These are phyloP conservation scores for Phytophthora litchii DNA, from an alignment of 352 stramenopile genomes.

Conservation along the genomic window DNA sequence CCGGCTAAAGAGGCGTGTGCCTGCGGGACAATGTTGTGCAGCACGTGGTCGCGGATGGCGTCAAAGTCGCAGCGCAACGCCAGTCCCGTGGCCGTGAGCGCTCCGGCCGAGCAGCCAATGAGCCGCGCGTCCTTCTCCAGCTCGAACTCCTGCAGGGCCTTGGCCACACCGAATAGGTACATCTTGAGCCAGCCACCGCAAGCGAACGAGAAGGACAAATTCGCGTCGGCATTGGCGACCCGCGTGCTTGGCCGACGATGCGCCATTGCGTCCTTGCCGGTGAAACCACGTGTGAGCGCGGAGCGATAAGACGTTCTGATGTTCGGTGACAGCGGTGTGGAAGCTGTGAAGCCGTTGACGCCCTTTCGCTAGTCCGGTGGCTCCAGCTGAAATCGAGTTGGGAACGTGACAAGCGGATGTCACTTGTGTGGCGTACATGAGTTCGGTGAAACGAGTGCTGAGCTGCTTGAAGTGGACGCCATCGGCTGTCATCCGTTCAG, in stretches of 20 bases:
- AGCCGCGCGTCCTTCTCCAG: slow-evolving; percentile 62
- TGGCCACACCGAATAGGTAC: slow-evolving; percentile 89
- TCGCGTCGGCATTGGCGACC: slow-evolving; percentile 4
- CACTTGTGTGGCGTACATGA: slow-evolving; percentile 4
- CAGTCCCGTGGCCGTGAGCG: slow-evolving; percentile 71
- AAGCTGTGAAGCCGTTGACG: neutral
- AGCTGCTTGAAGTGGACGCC: neutral
- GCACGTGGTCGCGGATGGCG: slow-evolving; percentile 64
- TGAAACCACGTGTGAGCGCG: slow-evolving; percentile 21
- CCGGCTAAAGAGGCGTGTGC: slow-evolving; percentile 57
- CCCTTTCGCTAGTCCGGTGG: slow-evolving; percentile 15
- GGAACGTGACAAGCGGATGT: slow-evolving; percentile 4
- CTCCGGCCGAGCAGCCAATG: slow-evolving; percentile 82
- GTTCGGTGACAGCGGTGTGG: slow-evolving; percentile 4
- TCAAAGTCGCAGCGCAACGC: slow-evolving; percentile 81
- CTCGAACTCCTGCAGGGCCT: slow-evolving; percentile 82
- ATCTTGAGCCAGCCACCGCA: slow-evolving; percentile 90
- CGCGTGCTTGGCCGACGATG: slow-evolving; percentile 8
- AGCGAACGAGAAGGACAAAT: slow-evolving; percentile 83
- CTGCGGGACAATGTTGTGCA: slow-evolving; percentile 55
- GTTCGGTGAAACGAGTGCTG: neutral
- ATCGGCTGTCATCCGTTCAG: neutral
- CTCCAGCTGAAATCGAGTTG: neutral
- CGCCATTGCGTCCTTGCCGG: slow-evolving; percentile 11
- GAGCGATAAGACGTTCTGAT: slow-evolving; percentile 17